Base-by-base conservation (phyloP, 768 basidiomycete species). In the Auricularia cornea region DNA sequence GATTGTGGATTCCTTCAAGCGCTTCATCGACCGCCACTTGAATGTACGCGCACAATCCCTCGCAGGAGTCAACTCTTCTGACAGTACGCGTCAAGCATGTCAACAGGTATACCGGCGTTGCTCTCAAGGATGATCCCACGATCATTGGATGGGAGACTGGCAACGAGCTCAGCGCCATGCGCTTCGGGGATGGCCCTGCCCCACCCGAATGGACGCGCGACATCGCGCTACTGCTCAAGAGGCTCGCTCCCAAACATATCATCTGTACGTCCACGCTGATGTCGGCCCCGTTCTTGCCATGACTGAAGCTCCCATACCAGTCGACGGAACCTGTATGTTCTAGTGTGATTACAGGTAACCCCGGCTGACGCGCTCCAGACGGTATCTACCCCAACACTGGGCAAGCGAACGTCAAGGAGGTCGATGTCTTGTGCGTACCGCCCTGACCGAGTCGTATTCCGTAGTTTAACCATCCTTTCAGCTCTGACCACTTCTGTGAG, bases 121-220 rank as follows among this genome's bases (percentile, higher is more conserved):
- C 67, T 20, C 63, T 68, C 41, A 70, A 70, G 31, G 69, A 72
- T 54, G 72, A 72, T 59, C 72, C 72, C 2, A 72, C 70, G 1
- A 72, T 72, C 52, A 61, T 72, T 14, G 66, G 67, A 23, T 72
- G 70, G 70, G 72, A 72, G 40, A 68, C 72, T 8, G 72, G 72
- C 16, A 72, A 72, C 62, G 72, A 72, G 57, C 68, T 71, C 31
- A 63, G 67, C 38, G 70, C 66, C 10, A 65, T 63, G 52, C 68
- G 67, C 56, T 70, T 69, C 63, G 60, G 64, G 20, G 71, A 69
- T 23, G 70, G 71, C 14, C 69, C 70, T 8, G 69, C 70, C 6
- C 71, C 71, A 8, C 61, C 69, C 18, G 35, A 59, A 5, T 73
- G 72, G 72, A 73, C 71, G 4, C 61, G 64, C 61, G 57, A 63